Percentiles rank a stretch among this genome's conserved stretches.
These are phyloP conservation scores for Candida wancherniae DNA, from an alignment of 805 yeast species.

Conservation along the genomic window DNA sequence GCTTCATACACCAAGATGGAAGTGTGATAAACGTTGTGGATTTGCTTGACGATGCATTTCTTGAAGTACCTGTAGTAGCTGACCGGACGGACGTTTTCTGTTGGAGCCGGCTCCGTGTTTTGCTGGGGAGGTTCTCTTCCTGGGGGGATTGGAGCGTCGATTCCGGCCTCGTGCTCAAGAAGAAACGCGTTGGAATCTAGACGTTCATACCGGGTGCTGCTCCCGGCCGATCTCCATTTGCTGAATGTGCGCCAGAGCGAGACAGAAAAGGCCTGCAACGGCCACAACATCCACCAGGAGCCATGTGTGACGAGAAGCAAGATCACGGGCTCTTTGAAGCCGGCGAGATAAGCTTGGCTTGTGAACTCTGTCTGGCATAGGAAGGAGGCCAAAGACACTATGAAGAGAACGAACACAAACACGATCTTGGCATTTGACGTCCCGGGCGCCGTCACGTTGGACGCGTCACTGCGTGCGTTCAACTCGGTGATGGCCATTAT, in stretches of 20 bases:
- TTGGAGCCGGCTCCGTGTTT: slow-evolving; percentile 3
- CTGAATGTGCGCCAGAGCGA: slow-evolving; percentile 42
- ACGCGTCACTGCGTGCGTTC: slow-evolving; percentile 18
- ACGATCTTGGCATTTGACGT: slow-evolving; percentile 34
- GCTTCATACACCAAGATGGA: slow-evolving; percentile 39
- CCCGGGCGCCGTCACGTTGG: slow-evolving; percentile 20
- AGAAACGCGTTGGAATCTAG: slow-evolving; percentile 28
- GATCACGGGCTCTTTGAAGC: slow-evolving; percentile 66
- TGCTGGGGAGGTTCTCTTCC: slow-evolving; percentile 8
- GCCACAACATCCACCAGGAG: slow-evolving; percentile 72
- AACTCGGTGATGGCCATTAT: slow-evolving; percentile 34
- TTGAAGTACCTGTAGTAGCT: slow-evolving; percentile 27
- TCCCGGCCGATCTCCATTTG: slow-evolving; percentile 18
- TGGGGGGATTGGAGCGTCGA: slow-evolving; percentile 5
- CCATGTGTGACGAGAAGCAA: slow-evolving; percentile 70
- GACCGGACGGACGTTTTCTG: slow-evolving; percentile 3
- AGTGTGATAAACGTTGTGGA: slow-evolving; percentile 42
- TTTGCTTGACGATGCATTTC: slow-evolving; percentile 36
- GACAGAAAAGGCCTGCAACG: slow-evolving; percentile 52
- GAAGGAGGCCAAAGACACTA: slow-evolving; percentile 47
- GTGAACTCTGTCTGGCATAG: slow-evolving; percentile 80
- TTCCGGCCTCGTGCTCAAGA: slow-evolving; percentile 16
- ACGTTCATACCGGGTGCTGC: slow-evolving; percentile 22
- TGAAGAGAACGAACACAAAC: slow-evolving; percentile 30
- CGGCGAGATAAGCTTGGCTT: slow-evolving; percentile 54